Evolutionary conservation across 345 rosid genomes (phyloP).

Genomic region (Arabidopsis suecica): DNA sequence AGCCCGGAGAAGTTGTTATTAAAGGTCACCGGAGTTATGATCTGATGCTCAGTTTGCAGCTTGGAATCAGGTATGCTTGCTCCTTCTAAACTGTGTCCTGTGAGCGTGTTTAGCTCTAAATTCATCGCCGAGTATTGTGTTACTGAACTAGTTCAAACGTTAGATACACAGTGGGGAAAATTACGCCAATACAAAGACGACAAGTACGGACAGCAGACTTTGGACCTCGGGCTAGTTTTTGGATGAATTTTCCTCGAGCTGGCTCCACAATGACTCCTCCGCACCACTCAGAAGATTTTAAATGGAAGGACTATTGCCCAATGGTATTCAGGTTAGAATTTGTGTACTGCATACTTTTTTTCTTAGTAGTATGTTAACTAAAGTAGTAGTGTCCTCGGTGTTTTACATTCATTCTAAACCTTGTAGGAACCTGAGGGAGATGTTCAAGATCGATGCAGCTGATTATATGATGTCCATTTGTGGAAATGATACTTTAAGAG

Average conservation of each 20-base stretch:
- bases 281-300: conserved; percentile 91
- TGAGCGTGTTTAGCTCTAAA: conserved; percentile 7
- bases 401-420: conserved; percentile 26
- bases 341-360: background rate
- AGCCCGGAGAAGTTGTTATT: conserved; percentile 92
- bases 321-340: conserved; percentile 91
- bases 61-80: conserved; percentile 83
- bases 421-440: conserved; percentile 89
- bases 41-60: conserved; percentile 94
- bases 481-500: conserved; percentile 95
- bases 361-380: background rate
- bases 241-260: conserved; percentile 93
- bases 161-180: conserved; percentile 98
- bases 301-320: conserved; percentile 99
- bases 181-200: conserved; percentile 90
- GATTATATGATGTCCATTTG: conserved; percentile 99
- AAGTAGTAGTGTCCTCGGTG: background rate
- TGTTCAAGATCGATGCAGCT: conserved; percentile 99
- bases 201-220: conserved; percentile 90
- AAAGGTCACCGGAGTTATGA: conserved; percentile 98
- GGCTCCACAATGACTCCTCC: conserved; percentile 94
- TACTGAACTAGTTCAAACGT: conserved; percentile 33
- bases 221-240: conserved; percentile 94
- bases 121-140: conserved; percentile 16
- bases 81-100: conserved; percentile 26